These are phyloP conservation scores for Pterocarpus macrocarpus DNA, from an alignment of 306 rosid genomes.

Conservation along the genomic window DNA sequence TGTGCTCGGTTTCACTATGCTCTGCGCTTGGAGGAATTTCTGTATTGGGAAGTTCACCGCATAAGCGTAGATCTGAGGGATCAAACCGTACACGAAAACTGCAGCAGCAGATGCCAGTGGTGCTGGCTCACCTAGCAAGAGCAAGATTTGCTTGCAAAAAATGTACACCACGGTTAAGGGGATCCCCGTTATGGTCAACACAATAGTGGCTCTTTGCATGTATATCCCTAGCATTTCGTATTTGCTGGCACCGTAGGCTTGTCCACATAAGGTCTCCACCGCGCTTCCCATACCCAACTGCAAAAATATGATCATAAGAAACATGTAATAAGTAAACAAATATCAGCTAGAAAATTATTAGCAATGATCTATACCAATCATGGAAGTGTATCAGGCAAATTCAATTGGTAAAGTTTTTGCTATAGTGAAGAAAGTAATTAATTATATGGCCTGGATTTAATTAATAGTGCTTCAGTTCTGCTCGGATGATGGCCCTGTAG, in stretches of 20 bases:
- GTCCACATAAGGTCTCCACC: constrained; percentile 83
- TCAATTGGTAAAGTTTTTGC: no score
- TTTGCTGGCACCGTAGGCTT: constrained; percentile 73
- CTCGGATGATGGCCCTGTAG: no score
- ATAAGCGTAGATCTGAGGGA: constrained; percentile 81
- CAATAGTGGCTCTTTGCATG: constrained; percentile 66
- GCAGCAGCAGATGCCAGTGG: constrained; percentile 61
- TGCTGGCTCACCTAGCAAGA: constrained; percentile 54
- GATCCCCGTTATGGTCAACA: constrained; percentile 61
- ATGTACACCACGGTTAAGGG: constrained; percentile 57
- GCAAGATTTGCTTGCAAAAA: constrained; percentile 57
- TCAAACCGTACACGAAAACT: constrained; percentile 71
- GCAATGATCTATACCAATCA: no score
- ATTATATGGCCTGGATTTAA: no score
- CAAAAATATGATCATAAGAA: background rate
- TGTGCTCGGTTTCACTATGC: constrained; percentile 73
- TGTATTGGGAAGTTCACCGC: constrained; percentile 85
- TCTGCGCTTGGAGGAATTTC: constrained; percentile 78
- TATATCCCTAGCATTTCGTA: constrained; percentile 77
- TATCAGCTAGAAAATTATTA: no score
- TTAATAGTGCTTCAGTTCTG: no score
- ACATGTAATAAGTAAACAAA: no score
- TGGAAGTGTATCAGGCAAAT: no score
- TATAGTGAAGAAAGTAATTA: no score
- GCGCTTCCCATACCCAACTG: constrained; percentile 95